Evolutionary conservation across 768 basidiomycete species (phyloP).

Genomic region (Trametes sanguinea): DNA sequence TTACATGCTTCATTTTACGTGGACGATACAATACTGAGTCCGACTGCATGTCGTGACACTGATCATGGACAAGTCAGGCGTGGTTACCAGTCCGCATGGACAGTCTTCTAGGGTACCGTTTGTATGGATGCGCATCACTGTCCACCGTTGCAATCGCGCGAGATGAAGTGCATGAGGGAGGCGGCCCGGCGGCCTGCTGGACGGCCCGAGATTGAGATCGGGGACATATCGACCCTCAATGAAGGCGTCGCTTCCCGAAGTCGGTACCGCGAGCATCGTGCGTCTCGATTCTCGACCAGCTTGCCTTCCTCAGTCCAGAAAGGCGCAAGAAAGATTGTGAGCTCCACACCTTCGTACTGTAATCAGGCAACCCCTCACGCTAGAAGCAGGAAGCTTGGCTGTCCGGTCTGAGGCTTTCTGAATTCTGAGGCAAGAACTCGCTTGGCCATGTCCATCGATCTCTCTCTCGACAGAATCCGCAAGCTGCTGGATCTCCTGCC

Average conservation of each 20-base stretch:
- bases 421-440: not conserved
- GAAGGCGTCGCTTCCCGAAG: not conserved
- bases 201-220: not conserved
- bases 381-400: not conserved
- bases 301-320: too few relatives aligned
- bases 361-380: not conserved
- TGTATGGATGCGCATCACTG: too few relatives aligned
- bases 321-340: too few relatives aligned
- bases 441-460: constrained; percentile 56
- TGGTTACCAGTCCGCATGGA: too few relatives aligned
- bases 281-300: not conserved
- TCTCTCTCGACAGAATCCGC: constrained; percentile 61
- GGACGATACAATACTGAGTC: too few relatives aligned
- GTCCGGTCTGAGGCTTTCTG: not conserved
- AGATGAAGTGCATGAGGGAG: not conserved
- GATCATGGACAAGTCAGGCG: too few relatives aligned
- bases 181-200: not conserved
- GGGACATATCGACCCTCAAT: not conserved
- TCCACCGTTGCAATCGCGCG: too few relatives aligned
- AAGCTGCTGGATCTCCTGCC: constrained; percentile 56
- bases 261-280: not conserved
- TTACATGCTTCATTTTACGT: too few relatives aligned
- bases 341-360: not conserved
- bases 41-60: too few relatives aligned
- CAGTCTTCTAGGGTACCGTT: too few relatives aligned